Conservation (phyloP, 345 rosid species). For the Lumnitzera littorea region DNA sequence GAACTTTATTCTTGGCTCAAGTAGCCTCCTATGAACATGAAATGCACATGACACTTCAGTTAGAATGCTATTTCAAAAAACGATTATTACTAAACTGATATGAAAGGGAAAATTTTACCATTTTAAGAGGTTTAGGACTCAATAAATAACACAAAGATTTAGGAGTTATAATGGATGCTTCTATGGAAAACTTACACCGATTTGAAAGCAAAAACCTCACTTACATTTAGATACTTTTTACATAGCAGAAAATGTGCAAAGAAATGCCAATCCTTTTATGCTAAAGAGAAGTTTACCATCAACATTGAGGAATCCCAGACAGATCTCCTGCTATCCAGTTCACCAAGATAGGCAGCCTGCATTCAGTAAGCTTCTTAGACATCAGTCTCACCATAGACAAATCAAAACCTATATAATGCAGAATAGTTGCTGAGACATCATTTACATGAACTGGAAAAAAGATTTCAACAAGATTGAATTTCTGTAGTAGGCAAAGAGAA, state of each 20-base stretch:
- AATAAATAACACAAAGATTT: too few species aligned
- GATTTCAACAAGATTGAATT: slow-evolving; percentile 61
- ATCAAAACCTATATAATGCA: neutral
- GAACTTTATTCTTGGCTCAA: too few species aligned
- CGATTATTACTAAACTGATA: too few species aligned
- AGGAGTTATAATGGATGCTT: too few species aligned
- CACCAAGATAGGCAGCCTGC: slow-evolving; percentile 75
- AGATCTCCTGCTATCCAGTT: slow-evolving; percentile 29
- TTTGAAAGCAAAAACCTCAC: too few species aligned
- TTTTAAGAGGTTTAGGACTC: too few species aligned
- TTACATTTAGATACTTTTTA: neutral
- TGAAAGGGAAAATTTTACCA: too few species aligned
- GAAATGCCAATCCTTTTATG: neutral
- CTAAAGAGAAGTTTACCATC: slow-evolving; percentile 46
- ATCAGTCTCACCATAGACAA: neutral
- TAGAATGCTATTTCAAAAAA: too few species aligned
- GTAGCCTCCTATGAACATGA: too few species aligned
- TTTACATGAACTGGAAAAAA: slow-evolving; percentile 81
- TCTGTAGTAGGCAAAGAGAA: slow-evolving; percentile 67
- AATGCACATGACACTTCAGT: too few species aligned
- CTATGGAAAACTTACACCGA: too few species aligned
- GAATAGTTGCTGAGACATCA: slow-evolving; percentile 10
- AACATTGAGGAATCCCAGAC: slow-evolving; percentile 44
- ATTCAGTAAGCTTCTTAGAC: slow-evolving; percentile 20
- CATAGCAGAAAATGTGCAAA: neutral